phyloP scores from a whole-genome alignment of 2,329 filamentous ascomycete genomes.

The Cladosporium sp. region DNA sequence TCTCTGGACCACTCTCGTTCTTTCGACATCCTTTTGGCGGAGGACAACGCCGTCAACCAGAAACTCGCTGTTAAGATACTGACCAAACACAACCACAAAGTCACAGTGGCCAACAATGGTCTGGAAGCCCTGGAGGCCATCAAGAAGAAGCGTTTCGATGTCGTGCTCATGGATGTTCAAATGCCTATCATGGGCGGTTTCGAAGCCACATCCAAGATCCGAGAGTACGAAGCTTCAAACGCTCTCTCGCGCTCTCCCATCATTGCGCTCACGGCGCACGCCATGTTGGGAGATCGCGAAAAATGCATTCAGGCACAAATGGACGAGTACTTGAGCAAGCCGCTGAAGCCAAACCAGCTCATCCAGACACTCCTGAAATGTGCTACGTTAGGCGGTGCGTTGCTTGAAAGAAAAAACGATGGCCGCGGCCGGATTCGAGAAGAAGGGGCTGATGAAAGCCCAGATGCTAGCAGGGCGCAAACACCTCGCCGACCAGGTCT shows the following conservation, averaged over 20 bases:
- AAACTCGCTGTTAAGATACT: slow-evolving; percentile 92
- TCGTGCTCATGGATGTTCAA: slow-evolving; percentile 98
- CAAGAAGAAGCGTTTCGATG: slow-evolving; percentile 86
- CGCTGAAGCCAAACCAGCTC: slow-evolving; percentile 90
- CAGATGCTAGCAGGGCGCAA: slow-evolving; percentile 18
- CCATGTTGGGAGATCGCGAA: slow-evolving; percentile 96
- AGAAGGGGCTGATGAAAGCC: slow-evolving; percentile 16
- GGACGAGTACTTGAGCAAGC: slow-evolving; percentile 98
- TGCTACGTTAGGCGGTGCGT: slow-evolving; percentile 77
- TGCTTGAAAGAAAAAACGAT: slow-evolving; percentile 67
- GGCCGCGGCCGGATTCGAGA: slow-evolving; percentile 20
- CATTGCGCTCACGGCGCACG: slow-evolving; percentile 92
- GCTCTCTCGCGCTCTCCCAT: slow-evolving; percentile 82
- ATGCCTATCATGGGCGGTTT: slow-evolving; percentile 99
- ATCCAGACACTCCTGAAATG: slow-evolving; percentile 98
- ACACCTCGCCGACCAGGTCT: slow-evolving; percentile 45
- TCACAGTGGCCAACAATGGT: slow-evolving; percentile 91
- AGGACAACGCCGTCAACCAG: slow-evolving; percentile 97
- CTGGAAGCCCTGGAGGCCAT: slow-evolving; percentile 89
- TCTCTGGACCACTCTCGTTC: slow-evolving; percentile 91
- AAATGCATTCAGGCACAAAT: slow-evolving; percentile 98
- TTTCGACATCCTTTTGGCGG: slow-evolving; percentile 88
- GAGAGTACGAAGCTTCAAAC: slow-evolving; percentile 83
- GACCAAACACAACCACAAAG: slow-evolving; percentile 90
- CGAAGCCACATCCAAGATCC: slow-evolving; percentile 92